phyloP scores from a whole-genome alignment of 2,329 filamentous ascomycete species.

The Geosmithia putterillii region DNA sequence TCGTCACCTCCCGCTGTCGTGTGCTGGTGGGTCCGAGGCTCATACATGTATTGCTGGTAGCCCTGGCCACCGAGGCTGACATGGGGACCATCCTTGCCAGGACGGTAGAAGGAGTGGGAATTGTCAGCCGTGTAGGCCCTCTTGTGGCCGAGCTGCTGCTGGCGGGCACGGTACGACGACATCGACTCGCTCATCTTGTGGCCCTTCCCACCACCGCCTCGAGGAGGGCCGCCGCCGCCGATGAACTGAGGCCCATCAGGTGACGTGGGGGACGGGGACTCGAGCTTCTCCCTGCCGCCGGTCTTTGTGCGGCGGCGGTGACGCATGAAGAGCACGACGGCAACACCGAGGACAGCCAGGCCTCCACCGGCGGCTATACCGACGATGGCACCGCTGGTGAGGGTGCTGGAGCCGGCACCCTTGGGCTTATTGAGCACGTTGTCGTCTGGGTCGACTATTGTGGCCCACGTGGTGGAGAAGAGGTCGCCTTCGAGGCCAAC shows the following conservation, averaged over 20 bases:
- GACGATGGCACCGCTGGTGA: slow-evolving; percentile 37
- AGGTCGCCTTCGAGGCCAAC: slow-evolving; percentile 29
- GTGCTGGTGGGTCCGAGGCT: slow-evolving; percentile 11
- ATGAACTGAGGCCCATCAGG: background rate
- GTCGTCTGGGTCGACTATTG: slow-evolving; percentile 21
- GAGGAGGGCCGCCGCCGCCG: background rate
- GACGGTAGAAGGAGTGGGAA: background rate
- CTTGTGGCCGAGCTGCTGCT: slow-evolving; percentile 13
- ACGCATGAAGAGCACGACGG: slow-evolving; percentile 33
- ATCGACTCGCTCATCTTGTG: slow-evolving; percentile 6
- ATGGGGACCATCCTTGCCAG: background rate
- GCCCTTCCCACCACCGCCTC: no score
- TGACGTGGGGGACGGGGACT: background rate
- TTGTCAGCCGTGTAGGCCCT: slow-evolving; percentile 9
- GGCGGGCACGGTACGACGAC: slow-evolving; percentile 10
- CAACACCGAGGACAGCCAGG: slow-evolving; percentile 26
- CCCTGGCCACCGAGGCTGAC: slow-evolving; percentile 5
- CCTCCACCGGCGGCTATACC: slow-evolving; percentile 37
- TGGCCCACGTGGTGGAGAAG: slow-evolving; percentile 23
- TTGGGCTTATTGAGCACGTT: slow-evolving; percentile 12
- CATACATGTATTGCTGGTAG: slow-evolving; percentile 9
- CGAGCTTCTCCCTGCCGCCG: slow-evolving; percentile 9
- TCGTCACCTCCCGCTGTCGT: slow-evolving; percentile 4
- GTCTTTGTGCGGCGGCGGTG: slow-evolving; percentile 26
- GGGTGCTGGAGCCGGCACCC: slow-evolving; percentile 13